Conservation (phyloP, 2,329 filamentous ascomycete genomes). For the Aureobasidium sp. region DNA sequence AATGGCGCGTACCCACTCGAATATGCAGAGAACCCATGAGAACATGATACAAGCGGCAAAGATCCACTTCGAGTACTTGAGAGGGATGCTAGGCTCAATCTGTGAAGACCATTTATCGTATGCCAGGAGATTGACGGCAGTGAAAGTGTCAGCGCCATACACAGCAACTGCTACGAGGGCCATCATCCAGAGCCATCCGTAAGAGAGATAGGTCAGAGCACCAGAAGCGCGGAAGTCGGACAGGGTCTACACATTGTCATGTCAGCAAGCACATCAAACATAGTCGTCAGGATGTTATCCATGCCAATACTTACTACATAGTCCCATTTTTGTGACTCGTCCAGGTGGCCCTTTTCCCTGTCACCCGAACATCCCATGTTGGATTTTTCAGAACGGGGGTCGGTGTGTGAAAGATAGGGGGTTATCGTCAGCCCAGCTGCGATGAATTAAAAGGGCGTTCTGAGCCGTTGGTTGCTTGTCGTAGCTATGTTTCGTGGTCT, state of each 20-base stretch:
- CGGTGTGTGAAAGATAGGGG: not conserved
- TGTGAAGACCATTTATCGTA: slow-evolving; percentile 86
- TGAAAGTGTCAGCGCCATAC: slow-evolving; percentile 87
- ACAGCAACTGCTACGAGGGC: slow-evolving; percentile 73
- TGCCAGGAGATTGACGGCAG: slow-evolving; percentile 79
- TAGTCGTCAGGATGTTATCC: not conserved
- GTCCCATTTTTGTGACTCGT: slow-evolving; percentile 64
- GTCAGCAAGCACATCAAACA: slow-evolving; percentile 22
- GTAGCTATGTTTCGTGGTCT: not conserved
- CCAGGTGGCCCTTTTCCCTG: slow-evolving; percentile 32
- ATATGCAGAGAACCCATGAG: slow-evolving; percentile 74
- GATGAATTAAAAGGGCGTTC: not conserved
- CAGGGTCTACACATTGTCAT: slow-evolving; percentile 31
- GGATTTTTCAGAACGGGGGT: not conserved
- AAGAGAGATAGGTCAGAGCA: slow-evolving; percentile 70
- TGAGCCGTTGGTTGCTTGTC: slow-evolving; percentile 2
- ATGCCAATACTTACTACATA: slow-evolving; percentile 61
- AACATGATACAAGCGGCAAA: slow-evolving; percentile 88
- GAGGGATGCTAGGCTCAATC: slow-evolving; percentile 69
- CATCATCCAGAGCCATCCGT: slow-evolving; percentile 76
- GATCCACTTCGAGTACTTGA: slow-evolving; percentile 84
- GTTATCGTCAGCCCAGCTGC: slow-evolving; percentile 16
- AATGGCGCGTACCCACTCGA: slow-evolving; percentile 71
- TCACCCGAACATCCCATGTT: slow-evolving; percentile 32
- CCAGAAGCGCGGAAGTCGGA: slow-evolving; percentile 78